phyloP scores from a whole-genome alignment of 176 grass and related monocot genomes.

The Olyra latifolia region DNA sequence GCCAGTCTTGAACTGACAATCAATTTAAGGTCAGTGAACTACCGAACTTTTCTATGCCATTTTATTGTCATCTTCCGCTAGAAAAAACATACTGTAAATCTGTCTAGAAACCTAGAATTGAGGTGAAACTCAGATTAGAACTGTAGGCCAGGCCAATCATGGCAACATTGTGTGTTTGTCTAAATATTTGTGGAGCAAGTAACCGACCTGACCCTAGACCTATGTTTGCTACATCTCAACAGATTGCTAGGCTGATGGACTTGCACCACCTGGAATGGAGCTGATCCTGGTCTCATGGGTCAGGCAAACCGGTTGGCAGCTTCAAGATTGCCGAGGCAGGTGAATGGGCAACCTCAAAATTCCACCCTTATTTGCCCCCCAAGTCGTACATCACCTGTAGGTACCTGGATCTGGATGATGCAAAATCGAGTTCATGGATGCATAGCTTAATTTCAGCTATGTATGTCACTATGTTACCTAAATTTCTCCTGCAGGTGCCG shows the following conservation, averaged over 20 bases:
- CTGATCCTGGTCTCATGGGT: slow-evolving; percentile 81
- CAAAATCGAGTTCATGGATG: background rate
- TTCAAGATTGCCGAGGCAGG: slow-evolving; percentile 86
- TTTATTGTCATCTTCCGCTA: no score
- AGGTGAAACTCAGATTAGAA: background rate
- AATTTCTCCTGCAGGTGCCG: slow-evolving; percentile 9
- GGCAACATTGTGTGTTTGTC: background rate
- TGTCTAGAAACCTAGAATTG: background rate
- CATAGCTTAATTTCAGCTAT: background rate
- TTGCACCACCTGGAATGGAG: slow-evolving; percentile 92
- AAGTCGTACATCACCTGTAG: slow-evolving; percentile 84
- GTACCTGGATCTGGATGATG: slow-evolving; percentile 28
- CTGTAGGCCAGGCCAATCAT: background rate
- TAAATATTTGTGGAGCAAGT: background rate
- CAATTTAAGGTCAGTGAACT: no score
- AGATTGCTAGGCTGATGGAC: slow-evolving; percentile 67
- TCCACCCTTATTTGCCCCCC: slow-evolving; percentile 71
- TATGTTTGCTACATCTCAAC: background rate
- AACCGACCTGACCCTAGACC: background rate
- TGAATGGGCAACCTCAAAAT: slow-evolving; percentile 75
- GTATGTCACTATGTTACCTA: background rate
- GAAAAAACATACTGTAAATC: background rate
- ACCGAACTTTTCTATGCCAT: no score
- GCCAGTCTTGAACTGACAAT: no score
- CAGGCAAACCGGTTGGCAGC: slow-evolving; percentile 58